Percentiles rank a stretch among this genome's conserved stretches.
These are phyloP conservation scores for Logfia minima DNA, from an alignment of 129 eudicot genomes.

Conservation along the genomic window DNA sequence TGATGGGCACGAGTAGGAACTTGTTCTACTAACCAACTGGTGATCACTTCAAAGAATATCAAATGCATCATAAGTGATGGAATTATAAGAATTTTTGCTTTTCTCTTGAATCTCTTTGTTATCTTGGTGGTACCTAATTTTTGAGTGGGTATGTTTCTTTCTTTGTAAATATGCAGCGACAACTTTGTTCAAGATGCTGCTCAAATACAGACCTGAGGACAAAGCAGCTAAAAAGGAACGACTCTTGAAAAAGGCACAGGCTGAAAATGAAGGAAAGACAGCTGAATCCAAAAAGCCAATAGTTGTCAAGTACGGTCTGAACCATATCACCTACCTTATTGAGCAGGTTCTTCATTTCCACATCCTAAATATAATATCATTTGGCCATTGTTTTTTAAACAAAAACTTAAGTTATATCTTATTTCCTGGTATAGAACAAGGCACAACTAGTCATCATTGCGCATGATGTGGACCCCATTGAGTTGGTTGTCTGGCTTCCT, in stretches of 20 bases:
- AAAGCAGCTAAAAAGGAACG: conserved; percentile 79
- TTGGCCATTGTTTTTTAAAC: background rate
- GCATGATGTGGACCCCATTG: conserved; percentile 94
- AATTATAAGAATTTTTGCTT: background rate
- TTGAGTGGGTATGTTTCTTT: too few relatives aligned
- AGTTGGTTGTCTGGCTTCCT: conserved; percentile 89
- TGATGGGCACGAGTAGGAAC: background rate
- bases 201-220: conserved; percentile 82
- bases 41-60: background rate
- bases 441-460: conserved; percentile 87
- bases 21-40: background rate
- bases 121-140: too few relatives aligned
- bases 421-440: conserved; percentile 56
- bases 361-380: background rate
- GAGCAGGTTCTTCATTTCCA: conserved; percentile 55
- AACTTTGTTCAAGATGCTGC: conserved; percentile 77
- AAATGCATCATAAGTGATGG: background rate
- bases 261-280: conserved; percentile 78
- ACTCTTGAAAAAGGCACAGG: conserved; percentile 72
- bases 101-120: background rate
- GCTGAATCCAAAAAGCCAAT: conserved; percentile 70
- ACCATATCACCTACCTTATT: conserved; percentile 75
- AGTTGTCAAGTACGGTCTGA: conserved; percentile 76
- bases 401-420: background rate
- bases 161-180: conserved; percentile 36